Evolutionary conservation across 129 eudicot species (phyloP), one percentile per base, ranked within the genome.

Genomic region (Chrysanthemum seticuspe): DNA sequence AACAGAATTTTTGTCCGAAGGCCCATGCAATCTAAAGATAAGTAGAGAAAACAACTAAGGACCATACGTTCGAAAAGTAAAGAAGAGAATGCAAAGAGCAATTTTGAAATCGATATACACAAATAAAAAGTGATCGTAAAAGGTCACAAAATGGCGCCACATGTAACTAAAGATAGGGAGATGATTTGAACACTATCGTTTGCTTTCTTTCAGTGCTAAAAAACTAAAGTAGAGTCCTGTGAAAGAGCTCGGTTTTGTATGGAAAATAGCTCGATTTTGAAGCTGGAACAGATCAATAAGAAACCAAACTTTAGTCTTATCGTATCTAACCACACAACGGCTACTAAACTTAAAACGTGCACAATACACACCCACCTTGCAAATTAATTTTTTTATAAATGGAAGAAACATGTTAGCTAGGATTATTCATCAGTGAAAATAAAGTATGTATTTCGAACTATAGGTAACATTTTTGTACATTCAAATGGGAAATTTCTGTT

Each of bases 51-150:
- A 61, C 65, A 16, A 70, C 18, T 54, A 62, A 52, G 75, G 10
- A 70, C 81, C 71, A 62, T 4, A 34, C 21, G 5, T 62, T 77
- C 53, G 59, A 47, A 69, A 61, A 77, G 55, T 49, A 59, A 59
- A 77, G 73, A 25, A 59, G 70, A 11, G 34, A 77, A 77, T 55
- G 29, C 79, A 70, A 77, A 77, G 71, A 62, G 81, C 81, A 70
- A 77, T 40, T 62, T 53, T 36, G 81, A 77, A 51, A 51, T 70
- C 18, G 57, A 70, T 51, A 62, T 45, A 65, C 55, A 15, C 23
- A 11, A 36, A 18, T 62, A 70, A 69, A 34, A 69, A 34, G 81
- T 13, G 54, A 62, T 3, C 12, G 54, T 0, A 61, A 50, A 76
- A 59, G 63, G 68, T 49, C 74, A 13, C 64, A 31, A 69, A 76